phyloP scores from a whole-genome alignment of 2,329 filamentous ascomycete genomes.

The Keithomyces neogunnii region DNA sequence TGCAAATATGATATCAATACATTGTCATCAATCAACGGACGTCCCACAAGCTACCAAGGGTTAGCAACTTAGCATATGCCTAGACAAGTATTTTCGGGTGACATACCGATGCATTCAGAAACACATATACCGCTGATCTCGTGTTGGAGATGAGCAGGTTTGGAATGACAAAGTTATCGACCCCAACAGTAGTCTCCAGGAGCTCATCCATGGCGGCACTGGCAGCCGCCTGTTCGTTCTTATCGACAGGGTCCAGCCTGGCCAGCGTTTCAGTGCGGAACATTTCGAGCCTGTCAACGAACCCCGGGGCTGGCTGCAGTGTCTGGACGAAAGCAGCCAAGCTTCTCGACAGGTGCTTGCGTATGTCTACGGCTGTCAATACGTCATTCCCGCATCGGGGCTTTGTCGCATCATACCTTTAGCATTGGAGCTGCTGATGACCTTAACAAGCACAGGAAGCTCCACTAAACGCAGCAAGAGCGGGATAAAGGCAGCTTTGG shows the following conservation, averaged over 20 bases:
- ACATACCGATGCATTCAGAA: slow-evolving; percentile 70
- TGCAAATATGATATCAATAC: slow-evolving; percentile 72
- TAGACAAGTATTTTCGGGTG: background rate
- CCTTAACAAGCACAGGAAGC: slow-evolving; percentile 44
- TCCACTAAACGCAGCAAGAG: slow-evolving; percentile 55
- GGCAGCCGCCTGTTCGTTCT: slow-evolving; percentile 38
- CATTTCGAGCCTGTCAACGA: slow-evolving; percentile 44
- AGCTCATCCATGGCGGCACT: slow-evolving; percentile 47
- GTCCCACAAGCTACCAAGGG: slow-evolving; percentile 57
- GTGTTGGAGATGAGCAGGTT: slow-evolving; percentile 68
- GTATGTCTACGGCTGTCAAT: slow-evolving; percentile 25
- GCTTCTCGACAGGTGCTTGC: slow-evolving; percentile 41
- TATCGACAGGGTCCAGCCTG: slow-evolving; percentile 44
- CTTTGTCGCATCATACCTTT: slow-evolving; percentile 33
- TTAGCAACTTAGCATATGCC: background rate
- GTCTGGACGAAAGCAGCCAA: slow-evolving; percentile 48
- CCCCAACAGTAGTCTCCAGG: slow-evolving; percentile 45
- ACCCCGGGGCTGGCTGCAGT: slow-evolving; percentile 46
- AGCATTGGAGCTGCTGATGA: slow-evolving; percentile 42
- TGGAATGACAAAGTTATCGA: slow-evolving; percentile 45
- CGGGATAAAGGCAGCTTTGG: slow-evolving; percentile 55
- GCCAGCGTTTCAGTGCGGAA: slow-evolving; percentile 51
- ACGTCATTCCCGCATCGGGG: background rate
- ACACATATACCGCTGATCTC: slow-evolving; percentile 75
- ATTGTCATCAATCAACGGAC: slow-evolving; percentile 75